Percentiles rank a stretch among this genome's conserved stretches.
Conservation (phyloP, 192 early-diverging fungal species). For the Coemansia nantahalensis region DNA sequence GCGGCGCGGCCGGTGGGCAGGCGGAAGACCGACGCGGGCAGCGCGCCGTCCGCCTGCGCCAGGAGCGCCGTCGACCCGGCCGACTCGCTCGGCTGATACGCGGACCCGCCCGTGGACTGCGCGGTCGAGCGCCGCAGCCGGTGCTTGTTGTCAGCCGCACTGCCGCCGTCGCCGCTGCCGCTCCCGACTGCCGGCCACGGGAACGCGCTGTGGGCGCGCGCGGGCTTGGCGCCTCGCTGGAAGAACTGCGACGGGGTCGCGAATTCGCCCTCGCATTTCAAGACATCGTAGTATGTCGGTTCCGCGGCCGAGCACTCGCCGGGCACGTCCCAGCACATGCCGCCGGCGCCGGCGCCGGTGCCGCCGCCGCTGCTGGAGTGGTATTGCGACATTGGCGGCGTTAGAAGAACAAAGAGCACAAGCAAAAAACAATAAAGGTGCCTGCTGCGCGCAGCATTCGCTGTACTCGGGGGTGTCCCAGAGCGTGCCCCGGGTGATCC, state of each 20-base stretch:
- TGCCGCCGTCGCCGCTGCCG: background rate
- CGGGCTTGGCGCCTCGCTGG: conserved; percentile 20
- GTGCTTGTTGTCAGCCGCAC: conserved; percentile 12
- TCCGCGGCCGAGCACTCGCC: too few species aligned
- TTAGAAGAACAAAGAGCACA: background rate
- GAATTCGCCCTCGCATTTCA: conserved; percentile 42
- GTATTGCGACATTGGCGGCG: too few species aligned
- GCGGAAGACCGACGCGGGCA: conserved; percentile 41
- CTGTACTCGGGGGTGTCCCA: too few species aligned
- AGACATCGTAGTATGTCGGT: conserved; percentile 49
- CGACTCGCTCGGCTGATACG: background rate
- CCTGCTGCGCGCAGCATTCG: too few species aligned
- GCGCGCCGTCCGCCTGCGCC: conserved; percentile 5
- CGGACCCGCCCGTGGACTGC: background rate
- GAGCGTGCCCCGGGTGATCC: too few species aligned
- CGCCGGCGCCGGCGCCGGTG: too few species aligned
- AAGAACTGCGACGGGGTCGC: conserved; percentile 34
- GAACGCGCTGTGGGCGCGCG: conserved; percentile 10
- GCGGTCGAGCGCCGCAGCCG: conserved; percentile 18
- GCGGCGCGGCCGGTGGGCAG: conserved; percentile 14
- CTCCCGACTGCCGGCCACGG: conserved; percentile 27
- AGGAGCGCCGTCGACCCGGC: conserved; percentile 18
- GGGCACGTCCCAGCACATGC: too few species aligned
- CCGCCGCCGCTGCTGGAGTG: too few species aligned
- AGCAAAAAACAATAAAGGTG: conserved; percentile 11